Base-by-base conservation (phyloP, 768 basidiomycete species). In the Suillus discolor region DNA sequence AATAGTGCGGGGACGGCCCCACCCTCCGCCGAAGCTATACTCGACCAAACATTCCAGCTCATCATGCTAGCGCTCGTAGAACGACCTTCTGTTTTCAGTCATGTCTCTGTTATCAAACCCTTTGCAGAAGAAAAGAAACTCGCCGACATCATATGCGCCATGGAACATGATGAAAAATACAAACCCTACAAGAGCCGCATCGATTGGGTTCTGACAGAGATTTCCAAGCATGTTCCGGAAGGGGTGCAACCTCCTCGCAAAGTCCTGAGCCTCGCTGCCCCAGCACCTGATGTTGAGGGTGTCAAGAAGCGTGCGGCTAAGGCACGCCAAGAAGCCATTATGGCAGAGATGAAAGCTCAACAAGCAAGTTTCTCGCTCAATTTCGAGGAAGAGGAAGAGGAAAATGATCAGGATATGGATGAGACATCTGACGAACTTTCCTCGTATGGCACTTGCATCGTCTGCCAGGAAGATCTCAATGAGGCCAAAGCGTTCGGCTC, bases 281-380 rank as follows among this genome's bases (percentile, higher is more conserved):
- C 74, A 6, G 75, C 78, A 0, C 72, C 81, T 28, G 85, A 89
- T 66, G 77, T 86, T 3, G 90, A 87, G 65, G 89, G 89, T 64
- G 85, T 87, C 51, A 92, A 90, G 81, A 94, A 93, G 74, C 83
- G 83, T 36, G 93, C 95, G 6, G 95, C 93, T 9, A 94, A 95
- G 75, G 92, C 88, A 15, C 83, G 96, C n/a, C 92, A 97, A 75
- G 93, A 91, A 66, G 91, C 92, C 0, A 93, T 99, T 71, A 93
- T 99, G 94, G 87, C 89, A 72, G 90, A 97, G 79, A 98, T 99
- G 88, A 94, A 93, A 72, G 89, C 90, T 31, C 93, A 96, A 71
- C 96, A 98, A 72, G 90, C 89, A 38, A 91, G 89, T 69, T 94
- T 96, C 75, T 88, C 93, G 3, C 84, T 87, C 73, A 91, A 89